Evolutionary conservation across 345 rosid genomes (phyloP).

Genomic region (Hypericum perforatum): DNA sequence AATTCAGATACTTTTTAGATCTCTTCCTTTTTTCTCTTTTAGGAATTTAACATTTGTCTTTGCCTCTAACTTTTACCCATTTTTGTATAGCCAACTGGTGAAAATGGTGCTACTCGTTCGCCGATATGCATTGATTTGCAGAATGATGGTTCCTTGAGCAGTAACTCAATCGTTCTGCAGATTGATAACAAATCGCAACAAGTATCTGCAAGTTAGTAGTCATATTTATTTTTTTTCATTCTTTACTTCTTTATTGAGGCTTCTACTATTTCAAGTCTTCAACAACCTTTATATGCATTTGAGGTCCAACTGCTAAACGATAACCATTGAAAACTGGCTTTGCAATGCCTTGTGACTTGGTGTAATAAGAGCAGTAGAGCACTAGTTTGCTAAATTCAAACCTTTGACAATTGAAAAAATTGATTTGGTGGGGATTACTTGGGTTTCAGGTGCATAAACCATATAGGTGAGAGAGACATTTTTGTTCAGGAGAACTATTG

Average conservation of each 20-base stretch:
- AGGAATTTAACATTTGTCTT: neutral
- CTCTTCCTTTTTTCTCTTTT: slow-evolving; percentile 8
- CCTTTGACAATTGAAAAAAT: too few relatives aligned
- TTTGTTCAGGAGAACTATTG: too few relatives aligned
- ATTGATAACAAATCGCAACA: slow-evolving; percentile 88
- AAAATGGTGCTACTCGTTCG: slow-evolving; percentile 98
- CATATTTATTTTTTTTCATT: neutral
- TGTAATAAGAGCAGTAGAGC: too few relatives aligned
- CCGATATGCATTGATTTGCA: slow-evolving; percentile 68
- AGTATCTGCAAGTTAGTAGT: slow-evolving; percentile 82
- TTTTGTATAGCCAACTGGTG: slow-evolving; percentile 85
- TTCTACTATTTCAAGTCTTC: slow-evolving; percentile 7
- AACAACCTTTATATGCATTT: neutral
- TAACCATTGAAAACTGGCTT: too few relatives aligned
- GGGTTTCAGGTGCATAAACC: too few relatives aligned
- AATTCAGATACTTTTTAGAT: neutral
- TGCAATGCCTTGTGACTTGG: too few relatives aligned
- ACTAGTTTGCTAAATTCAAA: too few relatives aligned
- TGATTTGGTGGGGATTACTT: too few relatives aligned
- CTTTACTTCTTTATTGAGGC: neutral
- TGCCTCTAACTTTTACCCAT: slow-evolving; percentile 1
- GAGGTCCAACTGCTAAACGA: neutral
- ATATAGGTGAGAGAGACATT: too few relatives aligned
- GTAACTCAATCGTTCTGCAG: slow-evolving; percentile 66
- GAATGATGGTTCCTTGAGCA: slow-evolving; percentile 63